Evolutionary conservation across 192 early-diverging fungal genomes (phyloP).

Genomic region (Allomyces macrogynus): DNA sequence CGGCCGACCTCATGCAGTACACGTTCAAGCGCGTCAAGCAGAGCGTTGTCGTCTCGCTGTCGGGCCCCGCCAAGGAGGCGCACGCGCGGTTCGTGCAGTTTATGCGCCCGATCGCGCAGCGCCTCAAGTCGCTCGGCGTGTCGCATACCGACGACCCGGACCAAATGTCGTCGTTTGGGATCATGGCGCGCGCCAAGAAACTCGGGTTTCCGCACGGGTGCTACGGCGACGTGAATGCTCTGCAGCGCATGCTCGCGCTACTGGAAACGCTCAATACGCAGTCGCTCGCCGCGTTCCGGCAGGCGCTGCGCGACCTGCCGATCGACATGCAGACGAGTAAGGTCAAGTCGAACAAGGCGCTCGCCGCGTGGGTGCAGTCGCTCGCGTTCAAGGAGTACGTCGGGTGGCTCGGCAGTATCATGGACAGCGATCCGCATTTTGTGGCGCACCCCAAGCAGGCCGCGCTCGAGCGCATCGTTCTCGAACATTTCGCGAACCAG

Average conservation of each 20-base stretch:
- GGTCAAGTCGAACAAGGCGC: conserved; percentile 3
- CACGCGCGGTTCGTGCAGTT: conserved; percentile 8
- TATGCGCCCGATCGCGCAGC: conserved; percentile 13
- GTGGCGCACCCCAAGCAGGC: conserved; percentile 70
- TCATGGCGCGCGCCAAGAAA: conserved; percentile 19
- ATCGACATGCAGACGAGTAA: not conserved
- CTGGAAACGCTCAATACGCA: not conserved
- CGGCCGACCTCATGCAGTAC: conserved; percentile 55
- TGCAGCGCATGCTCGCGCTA: not conserved
- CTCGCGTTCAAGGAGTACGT: conserved; percentile 18
- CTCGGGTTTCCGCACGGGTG: not conserved
- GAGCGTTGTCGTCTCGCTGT: conserved; percentile 40
- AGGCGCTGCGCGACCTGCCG: not conserved
- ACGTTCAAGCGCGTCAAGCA: conserved; percentile 43
- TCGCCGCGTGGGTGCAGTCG: conserved; percentile 13
- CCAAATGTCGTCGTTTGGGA: conserved; percentile 14
- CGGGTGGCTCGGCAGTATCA: conserved; percentile 11
- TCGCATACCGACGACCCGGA: conserved; percentile 11
- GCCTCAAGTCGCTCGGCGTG: conserved; percentile 10
- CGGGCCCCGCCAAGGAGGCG: conserved; percentile 15
- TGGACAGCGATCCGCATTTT: conserved; percentile 16
- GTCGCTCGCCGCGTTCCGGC: conserved; percentile 3
- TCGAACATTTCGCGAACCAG: conserved; percentile 41
- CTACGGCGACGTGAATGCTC: conserved; percentile 4
- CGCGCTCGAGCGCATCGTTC: conserved; percentile 32